phyloP scores from a whole-genome alignment of 164 flowering plant species.

The Magnolia officinalis region DNA sequence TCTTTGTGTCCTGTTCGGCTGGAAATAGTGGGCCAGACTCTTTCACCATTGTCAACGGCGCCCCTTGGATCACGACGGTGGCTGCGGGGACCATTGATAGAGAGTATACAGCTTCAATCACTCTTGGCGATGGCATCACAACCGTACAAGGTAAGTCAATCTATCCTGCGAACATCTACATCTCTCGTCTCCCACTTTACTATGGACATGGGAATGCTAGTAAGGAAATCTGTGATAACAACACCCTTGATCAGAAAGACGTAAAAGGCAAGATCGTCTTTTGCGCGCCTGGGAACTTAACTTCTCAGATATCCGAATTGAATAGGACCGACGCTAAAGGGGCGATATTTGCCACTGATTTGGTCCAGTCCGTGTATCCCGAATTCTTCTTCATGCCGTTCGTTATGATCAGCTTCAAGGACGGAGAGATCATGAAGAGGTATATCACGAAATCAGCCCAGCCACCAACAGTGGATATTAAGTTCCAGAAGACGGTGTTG shows the following conservation, averaged over 20 bases:
- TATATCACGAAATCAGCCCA: conserved; percentile 6
- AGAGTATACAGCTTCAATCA: conserved; percentile 9
- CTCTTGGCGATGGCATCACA: conserved; percentile 18
- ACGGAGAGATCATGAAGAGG: conserved; percentile 21
- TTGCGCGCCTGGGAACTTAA: conserved; percentile 13
- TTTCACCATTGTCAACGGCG: conserved; percentile 12
- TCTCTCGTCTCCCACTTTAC: conserved; percentile 24
- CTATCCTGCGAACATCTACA: conserved; percentile 28
- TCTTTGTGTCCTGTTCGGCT: conserved; percentile 23
- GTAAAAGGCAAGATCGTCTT: conserved; percentile 11
- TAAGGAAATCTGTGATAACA: conserved; percentile 19
- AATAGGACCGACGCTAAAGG: conserved; percentile 17
- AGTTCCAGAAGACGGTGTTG: too few relatives aligned
- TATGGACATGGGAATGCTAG: conserved; percentile 6
- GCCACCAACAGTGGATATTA: conserved; percentile 11
- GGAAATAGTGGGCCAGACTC: conserved; percentile 15
- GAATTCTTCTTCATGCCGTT: conserved; percentile 20
- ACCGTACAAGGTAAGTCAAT: conserved; percentile 26
- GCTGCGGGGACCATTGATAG: conserved; percentile 22
- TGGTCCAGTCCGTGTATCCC: conserved; percentile 5
- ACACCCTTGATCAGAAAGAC: conserved; percentile 4
- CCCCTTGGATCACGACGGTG: not conserved
- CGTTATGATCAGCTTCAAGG: conserved; percentile 16
- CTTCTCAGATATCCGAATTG: not conserved
- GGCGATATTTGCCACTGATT: conserved; percentile 21